Evolutionary conservation across 306 rosid genomes (phyloP), one percentile per base, ranked within the genome.

Genomic region (Casuarina cunninghamiana): DNA sequence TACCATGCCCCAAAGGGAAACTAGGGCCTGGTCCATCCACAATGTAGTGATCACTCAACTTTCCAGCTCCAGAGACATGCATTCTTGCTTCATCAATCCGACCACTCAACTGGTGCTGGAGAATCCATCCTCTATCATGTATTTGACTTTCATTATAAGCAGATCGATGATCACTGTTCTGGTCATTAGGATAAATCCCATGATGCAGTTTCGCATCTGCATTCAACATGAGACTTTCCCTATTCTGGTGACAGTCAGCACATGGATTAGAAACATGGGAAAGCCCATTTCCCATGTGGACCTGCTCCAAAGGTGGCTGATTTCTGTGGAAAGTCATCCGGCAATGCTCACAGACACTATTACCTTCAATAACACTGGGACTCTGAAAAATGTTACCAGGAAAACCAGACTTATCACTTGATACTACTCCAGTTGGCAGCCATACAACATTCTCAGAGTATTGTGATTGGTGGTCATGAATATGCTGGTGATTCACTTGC

Each of bases 201-300:
- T 91, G 93, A 71, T 87, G 97, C 82, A 89, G 84, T 86, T 91
- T 94, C 39, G 86, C 65, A 85, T 93, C 97, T 53, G 84, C 84
- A 77, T 91, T 91, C 80, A 76, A 69, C 61, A 82, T n/a, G 77
- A 85, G 80, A 76, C 75, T 49, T 46, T 93, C 93, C 88, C 87
- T 85, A 73, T 83, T 85, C 75, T 94, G 79, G 50, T 79, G 86
- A 79, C 95, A 91, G 63, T 93, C 93, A 32, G 76, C 78, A 74
- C 93, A 88, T n/a, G 77, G 84, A 82, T 80, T 88, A 74, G 80
- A 73, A 62, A 74, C 86, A 0, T 61, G 90, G 42, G 87, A 88
- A 78, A 79, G 86, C 71, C 98, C 98, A 83, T 87, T 93, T 55
- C 72, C 73, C 68, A 81, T 63, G 80, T 39, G 87, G 53, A 88